Evolutionary conservation across 2,329 filamentous ascomycete genomes (phyloP), one percentile per base, ranked within the genome.

Genomic region (Verticillium isaacii): DNA sequence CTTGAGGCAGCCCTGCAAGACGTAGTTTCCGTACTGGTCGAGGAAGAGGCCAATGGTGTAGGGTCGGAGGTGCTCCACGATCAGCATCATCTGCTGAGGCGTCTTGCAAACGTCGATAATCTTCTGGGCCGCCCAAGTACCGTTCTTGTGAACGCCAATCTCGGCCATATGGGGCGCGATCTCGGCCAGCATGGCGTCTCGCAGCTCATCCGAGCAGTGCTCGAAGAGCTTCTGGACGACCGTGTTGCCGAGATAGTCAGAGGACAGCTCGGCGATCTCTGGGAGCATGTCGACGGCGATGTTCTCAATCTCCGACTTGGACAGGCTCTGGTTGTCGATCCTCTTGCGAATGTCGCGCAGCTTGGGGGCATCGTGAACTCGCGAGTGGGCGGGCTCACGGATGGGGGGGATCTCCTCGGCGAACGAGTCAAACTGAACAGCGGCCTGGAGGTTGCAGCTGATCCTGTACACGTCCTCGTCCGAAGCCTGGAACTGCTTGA

Each of bases 171-270:
- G 93, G 62, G 94, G 93, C 2, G 91, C 87, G 69, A 99, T 96
- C 71, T 93, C 88, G 15, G 81, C 77, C 62, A 99, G 81, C 95
- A 99, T 98, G 61, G 90, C 89, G 74, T 97, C 93, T 69, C 96
- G 93, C 52, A 94, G 87, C 52, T 87, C 82, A 73, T 98, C 94
- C 0, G 92, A 95, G 79, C 95, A 98, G 77, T 92, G 92, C 75
- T 99, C 94, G 72, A 99, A 99, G 56, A 99, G 82, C 78, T 99
- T 99, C 78, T 99, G 95, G 19, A 99, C 94, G n/a, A 99, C 95
- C 0, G 95, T 99, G 78, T 99, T 99, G 68, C 95, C 95, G 36
- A 99, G 85, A 70, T 99, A 99, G 76, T 99, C 95, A 0, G 94
- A 97, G 2, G 95, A 85, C 29, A 99, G 82, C 76, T 99, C 95